Evolutionary conservation across 495 filamentous ascomycete species (phyloP), one percentile per base, ranked within the genome.

Genomic region (Bacidia rubella): DNA sequence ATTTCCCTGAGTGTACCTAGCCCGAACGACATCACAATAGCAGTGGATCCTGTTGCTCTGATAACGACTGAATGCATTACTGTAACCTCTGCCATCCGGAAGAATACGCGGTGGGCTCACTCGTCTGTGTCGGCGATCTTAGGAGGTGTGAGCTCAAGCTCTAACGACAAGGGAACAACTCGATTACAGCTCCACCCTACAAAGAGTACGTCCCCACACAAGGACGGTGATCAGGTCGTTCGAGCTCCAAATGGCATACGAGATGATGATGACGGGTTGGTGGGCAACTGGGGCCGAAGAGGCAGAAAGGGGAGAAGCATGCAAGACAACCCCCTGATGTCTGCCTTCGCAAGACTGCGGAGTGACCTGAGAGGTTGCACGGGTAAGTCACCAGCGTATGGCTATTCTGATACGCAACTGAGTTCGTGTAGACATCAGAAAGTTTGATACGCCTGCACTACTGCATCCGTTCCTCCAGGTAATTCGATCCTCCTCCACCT

Each of bases 31-130:
- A 65, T 77, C 25, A 67, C 87, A 11, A 88, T 97, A 43, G 90
- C 92, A 38, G 85, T 97, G 45, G 87, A 97, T 55, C 90, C 92
- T 2, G 87, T 96, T 51, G 89, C 93, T 41, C 69, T 99, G 54
- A 89, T 99, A 60, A 93, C 90, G 24, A 95, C 93, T 69, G 92
- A 99, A 83, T 99, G 93, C 66, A 97, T 99, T 65, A 85, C 88
- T 35, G 89, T 99, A 67, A 96, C 92, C 23, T 94, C 89, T 59
- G 89, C 89, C 24, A 95, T 99, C 83, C 87, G 93, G 60, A 99
- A 99, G 71, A 85, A 95, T 78, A 83, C 87, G 56, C 82, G 93
- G 54, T 97, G 90, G 81, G 87, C 88, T 42, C 90, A 97, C 66
- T 95, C 89, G 41, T 95, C 90, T 20, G 93, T 99, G 49, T 85